Evolutionary conservation across 1,284 basidiomycete species (phyloP).

Genomic region (Kalmanozyma brasiliensis): DNA sequence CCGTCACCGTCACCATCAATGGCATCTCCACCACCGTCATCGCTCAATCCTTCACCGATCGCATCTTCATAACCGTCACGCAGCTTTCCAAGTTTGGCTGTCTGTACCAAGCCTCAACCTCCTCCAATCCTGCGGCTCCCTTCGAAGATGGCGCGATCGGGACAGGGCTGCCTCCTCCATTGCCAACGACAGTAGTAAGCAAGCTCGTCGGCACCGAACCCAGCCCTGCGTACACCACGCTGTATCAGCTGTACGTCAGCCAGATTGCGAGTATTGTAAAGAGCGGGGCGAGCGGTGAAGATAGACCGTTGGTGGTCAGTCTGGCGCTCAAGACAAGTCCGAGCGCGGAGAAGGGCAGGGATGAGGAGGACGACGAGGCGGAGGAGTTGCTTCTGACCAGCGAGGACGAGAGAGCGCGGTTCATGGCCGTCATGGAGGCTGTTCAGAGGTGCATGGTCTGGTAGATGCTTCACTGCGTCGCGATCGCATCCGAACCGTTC

Average conservation of each 20-base stretch:
- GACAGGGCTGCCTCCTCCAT: slow-evolving; percentile 71
- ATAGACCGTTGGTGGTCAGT: slow-evolving; percentile 42
- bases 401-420: slow-evolving; percentile 76
- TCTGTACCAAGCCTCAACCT: slow-evolving; percentile 39
- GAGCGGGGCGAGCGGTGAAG: slow-evolving; percentile 69
- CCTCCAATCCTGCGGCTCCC: slow-evolving; percentile 2
- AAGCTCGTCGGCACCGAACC: slow-evolving; percentile 78
- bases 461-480: slow-evolving; percentile 4
- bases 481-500: background rate
- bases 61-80: slow-evolving; percentile 51
- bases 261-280: slow-evolving; percentile 87
- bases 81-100: slow-evolving; percentile 52
- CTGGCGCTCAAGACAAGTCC: slow-evolving; percentile 27
- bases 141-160: background rate
- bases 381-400: slow-evolving; percentile 66
- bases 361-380: slow-evolving; percentile 54
- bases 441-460: slow-evolving; percentile 70
- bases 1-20: slow-evolving; percentile 7
- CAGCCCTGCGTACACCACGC: slow-evolving; percentile 74
- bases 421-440: slow-evolving; percentile 77
- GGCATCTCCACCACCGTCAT: slow-evolving; percentile 39
- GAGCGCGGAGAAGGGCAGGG: background rate
- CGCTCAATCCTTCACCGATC: slow-evolving; percentile 45
- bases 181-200: slow-evolving; percentile 78
- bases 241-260: slow-evolving; percentile 83